Base-by-base conservation (phyloP, 306 rosid species). In the Ceratonia siliqua region DNA sequence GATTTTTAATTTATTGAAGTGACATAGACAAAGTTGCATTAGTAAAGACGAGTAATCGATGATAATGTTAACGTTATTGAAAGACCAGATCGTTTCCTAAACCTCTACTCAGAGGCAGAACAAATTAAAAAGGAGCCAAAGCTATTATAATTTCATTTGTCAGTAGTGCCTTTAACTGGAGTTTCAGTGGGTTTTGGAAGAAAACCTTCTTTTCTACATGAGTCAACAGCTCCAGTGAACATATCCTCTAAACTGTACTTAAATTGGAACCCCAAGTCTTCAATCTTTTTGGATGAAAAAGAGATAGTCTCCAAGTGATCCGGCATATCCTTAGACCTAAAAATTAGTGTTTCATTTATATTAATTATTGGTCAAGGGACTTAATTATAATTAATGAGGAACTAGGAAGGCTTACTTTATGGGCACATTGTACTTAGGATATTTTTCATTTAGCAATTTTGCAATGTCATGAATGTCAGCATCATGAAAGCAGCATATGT, bases 171-270 rank as follows among this genome's bases (percentile, higher is more conserved):
- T 62, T 28, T 71, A 35, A 24, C 56, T 35, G 54, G 56, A 48
- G 15, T 75, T 49, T 77, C 56, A n/a, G 49, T 36, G 70, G 78
- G 18, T 43, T 9, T 36, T 3, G 84, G 77, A 79, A 84, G 78
- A 65, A 88, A 77, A 4, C 90, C 89, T 70, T 85, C 89, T 68
- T 77, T 64, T 22, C 48, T 80, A 70, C 97, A 92, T 8, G 87
- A 36, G 1, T 90, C 88, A 8, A 89, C 70, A 2, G 97, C 97
- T 36, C 67, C 92, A 0, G 70, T 59, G 79, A 75, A 92, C 96
- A 92, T 92, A 7, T 88, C 96, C 78, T 88, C 93, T 50, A 92
- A 75, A 70, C 73, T 81, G 76, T 90, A 88, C 36, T 90, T 84
- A 66, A 82, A 92, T 73, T 88, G 75, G 72, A 89, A 92, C 2